Evolutionary conservation across 306 rosid genomes (phyloP).

Genomic region (Inga laurina): DNA sequence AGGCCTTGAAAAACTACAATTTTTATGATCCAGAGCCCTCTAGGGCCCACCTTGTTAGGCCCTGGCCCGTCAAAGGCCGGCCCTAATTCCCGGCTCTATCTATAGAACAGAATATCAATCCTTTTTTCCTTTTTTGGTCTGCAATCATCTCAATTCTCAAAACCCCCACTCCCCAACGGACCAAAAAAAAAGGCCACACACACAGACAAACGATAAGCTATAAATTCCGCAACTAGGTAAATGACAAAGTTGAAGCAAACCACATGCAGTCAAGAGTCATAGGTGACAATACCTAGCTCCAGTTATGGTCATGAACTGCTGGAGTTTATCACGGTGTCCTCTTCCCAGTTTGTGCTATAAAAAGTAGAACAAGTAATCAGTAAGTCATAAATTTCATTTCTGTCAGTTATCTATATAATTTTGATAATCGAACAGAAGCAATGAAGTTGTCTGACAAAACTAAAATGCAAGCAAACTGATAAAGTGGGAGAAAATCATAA

Average conservation of each 20-base stretch:
- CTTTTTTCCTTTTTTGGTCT: not conserved
- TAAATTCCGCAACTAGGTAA: slow-evolving; percentile 1
- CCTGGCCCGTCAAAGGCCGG: too few relatives aligned
- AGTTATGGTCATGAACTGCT: slow-evolving; percentile 90
- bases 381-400: not conserved
- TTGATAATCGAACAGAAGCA: not conserved
- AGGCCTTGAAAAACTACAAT: too few relatives aligned
- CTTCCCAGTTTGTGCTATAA: slow-evolving; percentile 86
- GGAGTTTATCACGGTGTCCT: slow-evolving; percentile 94
- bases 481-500: not conserved
- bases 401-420: not conserved
- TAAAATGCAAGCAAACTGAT: not conserved
- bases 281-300: slow-evolving; percentile 73
- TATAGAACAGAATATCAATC: not conserved
- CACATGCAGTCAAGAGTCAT: slow-evolving; percentile 1
- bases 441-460: not conserved
- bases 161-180: not conserved
- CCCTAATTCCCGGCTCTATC: not conserved
- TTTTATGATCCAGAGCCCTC: too few relatives aligned
- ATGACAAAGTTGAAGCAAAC: not conserved
- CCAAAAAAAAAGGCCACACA: too few relatives aligned
- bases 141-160: not conserved
- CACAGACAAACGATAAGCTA: not conserved
- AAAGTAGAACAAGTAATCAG: slow-evolving; percentile 32
- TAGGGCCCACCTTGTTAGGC: too few relatives aligned